phyloP scores from a whole-genome alignment of 257 asterid species.

The Fraxinus cuspidata region DNA sequence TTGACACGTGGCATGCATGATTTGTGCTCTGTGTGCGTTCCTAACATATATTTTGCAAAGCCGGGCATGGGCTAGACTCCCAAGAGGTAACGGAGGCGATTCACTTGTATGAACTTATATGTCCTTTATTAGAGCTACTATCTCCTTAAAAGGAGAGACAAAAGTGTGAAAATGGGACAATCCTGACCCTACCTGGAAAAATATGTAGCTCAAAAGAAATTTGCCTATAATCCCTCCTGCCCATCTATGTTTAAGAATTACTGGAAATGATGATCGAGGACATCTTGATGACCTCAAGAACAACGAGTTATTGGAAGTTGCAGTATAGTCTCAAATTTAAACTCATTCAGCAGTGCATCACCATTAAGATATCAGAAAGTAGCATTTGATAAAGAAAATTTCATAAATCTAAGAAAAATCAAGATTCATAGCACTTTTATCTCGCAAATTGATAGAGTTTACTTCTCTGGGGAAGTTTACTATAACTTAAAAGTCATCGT shows the following conservation, averaged over 20 bases:
- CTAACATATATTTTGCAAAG: not conserved
- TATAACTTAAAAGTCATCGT: not conserved
- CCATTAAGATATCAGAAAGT: not conserved
- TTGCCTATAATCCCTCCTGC: no score
- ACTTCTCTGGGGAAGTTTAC: not conserved
- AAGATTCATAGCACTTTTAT: not conserved
- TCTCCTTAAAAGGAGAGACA: no score
- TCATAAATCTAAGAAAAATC: constrained; percentile 16
- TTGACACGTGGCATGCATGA: not conserved
- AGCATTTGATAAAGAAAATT: not conserved
- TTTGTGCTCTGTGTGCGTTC: not conserved
- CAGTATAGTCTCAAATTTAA: not conserved
- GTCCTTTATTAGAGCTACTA: no score
- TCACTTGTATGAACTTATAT: no score
- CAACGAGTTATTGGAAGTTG: not conserved
- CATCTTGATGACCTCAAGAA: no score
- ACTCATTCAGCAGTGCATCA: not conserved
- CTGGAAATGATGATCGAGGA: no score
- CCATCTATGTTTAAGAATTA: no score
- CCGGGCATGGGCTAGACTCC: not conserved
- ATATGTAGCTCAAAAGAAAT: no score
- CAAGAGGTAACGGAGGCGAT: no score
- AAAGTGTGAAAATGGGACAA: no score
- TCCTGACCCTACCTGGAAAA: no score
- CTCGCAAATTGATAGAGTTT: not conserved